Conservation (phyloP, 1,284 basidiomycete species). For the Fomitiporia mediterranea region DNA sequence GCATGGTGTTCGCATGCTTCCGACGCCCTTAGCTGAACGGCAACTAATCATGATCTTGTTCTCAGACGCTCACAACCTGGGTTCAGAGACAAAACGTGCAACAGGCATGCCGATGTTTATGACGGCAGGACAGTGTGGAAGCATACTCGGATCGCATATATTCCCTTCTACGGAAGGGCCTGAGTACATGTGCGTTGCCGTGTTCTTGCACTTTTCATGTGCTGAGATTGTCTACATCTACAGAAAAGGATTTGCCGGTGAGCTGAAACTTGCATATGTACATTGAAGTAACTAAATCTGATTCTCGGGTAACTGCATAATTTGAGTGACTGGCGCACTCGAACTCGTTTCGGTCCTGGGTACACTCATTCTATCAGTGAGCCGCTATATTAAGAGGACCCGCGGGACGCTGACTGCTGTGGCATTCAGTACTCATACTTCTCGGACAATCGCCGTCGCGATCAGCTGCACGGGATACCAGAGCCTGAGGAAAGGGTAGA, state of each 20-base stretch:
- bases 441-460: slow-evolving; percentile 53
- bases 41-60: not conserved
- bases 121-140: slow-evolving; percentile 71
- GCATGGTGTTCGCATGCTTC: slow-evolving; percentile 59
- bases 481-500: slow-evolving; percentile 50
- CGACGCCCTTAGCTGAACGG: not conserved
- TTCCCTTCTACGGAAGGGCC: slow-evolving; percentile 63
- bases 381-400: slow-evolving; percentile 22
- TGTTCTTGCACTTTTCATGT: not conserved
- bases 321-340: slow-evolving; percentile 49
- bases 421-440: slow-evolving; percentile 52
- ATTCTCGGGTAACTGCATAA: not conserved
- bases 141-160: slow-evolving; percentile 65
- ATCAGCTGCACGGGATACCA: slow-evolving; percentile 51
- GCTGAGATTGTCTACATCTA: not conserved
- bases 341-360: slow-evolving; percentile 56
- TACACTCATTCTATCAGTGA: slow-evolving; percentile 49
- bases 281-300: not conserved
- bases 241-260: slow-evolving; percentile 61
- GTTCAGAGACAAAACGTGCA: slow-evolving; percentile 73
- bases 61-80: slow-evolving; percentile 66
- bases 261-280: slow-evolving; percentile 22
- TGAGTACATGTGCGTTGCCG: slow-evolving; percentile 45
- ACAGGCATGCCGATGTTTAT: slow-evolving; percentile 71
- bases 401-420: slow-evolving; percentile 6